Evolutionary conservation across 805 yeast species (phyloP), one percentile per base, ranked within the genome.

Genomic region (Sporopachydermia lactativora): DNA sequence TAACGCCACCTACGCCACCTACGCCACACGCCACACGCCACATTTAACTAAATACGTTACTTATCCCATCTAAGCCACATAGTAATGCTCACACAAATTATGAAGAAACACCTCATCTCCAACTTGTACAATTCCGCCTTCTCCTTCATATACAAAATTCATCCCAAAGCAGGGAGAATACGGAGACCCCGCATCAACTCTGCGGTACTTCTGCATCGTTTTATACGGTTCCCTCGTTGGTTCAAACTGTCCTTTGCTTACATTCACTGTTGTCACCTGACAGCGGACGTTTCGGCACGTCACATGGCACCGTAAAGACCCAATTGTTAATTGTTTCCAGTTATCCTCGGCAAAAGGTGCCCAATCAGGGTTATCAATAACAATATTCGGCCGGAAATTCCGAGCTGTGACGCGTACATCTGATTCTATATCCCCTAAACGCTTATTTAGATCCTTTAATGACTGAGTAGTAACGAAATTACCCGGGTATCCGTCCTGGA

Each of bases 331-430:
- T 14, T 34, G 24, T n/a, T 46, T 42, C 60, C 60, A 59, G 39
- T 50, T 55, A 39, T 59, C 62, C 36, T 57, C 62, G 18, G 47
- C 52, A 51, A 51, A 59, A 11, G 62, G 50, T 42, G 51, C 52
- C n/a, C 31, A 8, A n/a, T 45, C 51, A 3, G 56, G 52, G 14
- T 44, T 47, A 11, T 39, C 37, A 5, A 57, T 42, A 4, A 55
- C 51, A 18, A 59, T 28, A 41, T 59, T 59, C 35, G 60, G 57
- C 8, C 62, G 43, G 43, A 59, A 58, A 43, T 57, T 55, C 17
- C 49, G 42, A 11, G 45, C 40, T 6, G 36, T 19, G n/a, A 55
- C 36, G 4, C 15, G 37, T 5, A 47, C 50, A 8, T 43, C 47
- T 3, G 49, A 50, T 11, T 45, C 39, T 5, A 50, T 44, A 38